Conservation (phyloP, 2,329 filamentous ascomycete genomes). For the Lizonia empirigonia region DNA sequence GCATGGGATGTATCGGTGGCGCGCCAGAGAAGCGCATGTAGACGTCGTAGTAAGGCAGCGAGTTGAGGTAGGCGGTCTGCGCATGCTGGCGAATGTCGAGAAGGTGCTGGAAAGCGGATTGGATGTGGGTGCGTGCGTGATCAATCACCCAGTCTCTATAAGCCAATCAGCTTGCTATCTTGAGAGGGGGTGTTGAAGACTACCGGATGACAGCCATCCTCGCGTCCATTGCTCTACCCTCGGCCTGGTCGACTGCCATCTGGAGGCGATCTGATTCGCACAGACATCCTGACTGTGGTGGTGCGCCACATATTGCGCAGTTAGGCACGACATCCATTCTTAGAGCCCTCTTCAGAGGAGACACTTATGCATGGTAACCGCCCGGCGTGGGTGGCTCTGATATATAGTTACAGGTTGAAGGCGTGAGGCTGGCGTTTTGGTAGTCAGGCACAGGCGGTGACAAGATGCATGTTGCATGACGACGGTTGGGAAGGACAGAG, state of each 20-base stretch:
- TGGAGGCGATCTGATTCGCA: constrained; percentile 49
- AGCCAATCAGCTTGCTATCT: constrained; percentile 22
- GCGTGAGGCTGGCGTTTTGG: constrained; percentile 29
- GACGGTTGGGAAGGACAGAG: constrained; percentile 33
- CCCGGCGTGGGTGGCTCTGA: constrained; percentile 12
- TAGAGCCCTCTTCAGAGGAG: constrained; percentile 30
- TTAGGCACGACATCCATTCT: constrained; percentile 48
- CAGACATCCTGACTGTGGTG: constrained; percentile 47
- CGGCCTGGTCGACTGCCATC: constrained; percentile 49
- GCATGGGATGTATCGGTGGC: constrained; percentile 51
- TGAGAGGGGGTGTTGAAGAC: background rate
- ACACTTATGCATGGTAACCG: constrained; percentile 37
- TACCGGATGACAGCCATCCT: constrained; percentile 45
- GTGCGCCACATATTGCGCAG: constrained; percentile 50
- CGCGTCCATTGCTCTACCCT: constrained; percentile 47
- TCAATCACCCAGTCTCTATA: constrained; percentile 54
- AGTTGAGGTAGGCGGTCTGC: constrained; percentile 51
- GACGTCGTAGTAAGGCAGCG: constrained; percentile 54
- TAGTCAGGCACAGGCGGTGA: constrained; percentile 45
- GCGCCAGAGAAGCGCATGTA: constrained; percentile 54
- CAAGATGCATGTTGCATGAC: constrained; percentile 47
- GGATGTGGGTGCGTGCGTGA: constrained; percentile 53
- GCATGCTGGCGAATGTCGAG: constrained; percentile 49
- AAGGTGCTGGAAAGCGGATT: constrained; percentile 52
- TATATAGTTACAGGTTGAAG: constrained; percentile 18